phyloP scores from a whole-genome alignment of 768 basidiomycete genomes.

The Trametes elegans region DNA sequence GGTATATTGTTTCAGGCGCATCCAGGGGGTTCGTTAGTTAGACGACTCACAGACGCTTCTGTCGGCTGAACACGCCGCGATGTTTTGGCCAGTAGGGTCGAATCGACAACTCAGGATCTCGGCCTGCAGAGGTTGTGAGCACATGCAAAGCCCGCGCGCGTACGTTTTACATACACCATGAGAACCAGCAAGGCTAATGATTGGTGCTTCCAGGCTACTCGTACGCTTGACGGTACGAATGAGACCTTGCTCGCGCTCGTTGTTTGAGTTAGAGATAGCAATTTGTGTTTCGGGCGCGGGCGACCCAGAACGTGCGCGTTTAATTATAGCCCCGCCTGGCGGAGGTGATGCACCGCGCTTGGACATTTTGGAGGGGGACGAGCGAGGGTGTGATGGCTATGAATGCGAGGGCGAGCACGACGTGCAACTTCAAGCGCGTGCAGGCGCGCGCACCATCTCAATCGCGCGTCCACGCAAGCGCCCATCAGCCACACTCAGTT shows the following conservation, averaged over 20 bases:
- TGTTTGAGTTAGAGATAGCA: conserved; percentile 70
- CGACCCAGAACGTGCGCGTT: conserved; percentile 53
- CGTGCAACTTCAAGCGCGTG: too few relatives aligned
- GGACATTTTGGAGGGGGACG: conserved; percentile 47
- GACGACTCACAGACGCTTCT: conserved; percentile 79
- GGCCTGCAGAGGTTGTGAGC: conserved; percentile 39
- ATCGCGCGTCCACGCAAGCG: neutral
- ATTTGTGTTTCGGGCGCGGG: conserved; percentile 60
- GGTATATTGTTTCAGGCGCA: neutral
- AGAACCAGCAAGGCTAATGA: conserved; percentile 85
- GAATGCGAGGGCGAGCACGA: conserved; percentile 1
- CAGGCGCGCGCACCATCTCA: neutral
- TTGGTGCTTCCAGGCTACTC: conserved; percentile 91
- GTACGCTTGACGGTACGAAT: conserved; percentile 87
- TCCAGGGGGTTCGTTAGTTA: too few relatives aligned
- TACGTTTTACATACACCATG: conserved; percentile 61
- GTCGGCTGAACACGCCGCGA: conserved; percentile 91
- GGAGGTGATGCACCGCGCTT: conserved; percentile 68
- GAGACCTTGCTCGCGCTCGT: conserved; percentile 75
- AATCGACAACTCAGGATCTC: conserved; percentile 94
- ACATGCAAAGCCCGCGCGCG: neutral
- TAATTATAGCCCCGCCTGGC: conserved; percentile 53
- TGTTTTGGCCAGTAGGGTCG: conserved; percentile 89
- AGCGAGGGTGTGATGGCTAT: neutral
- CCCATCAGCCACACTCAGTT: neutral